Conservation (phyloP, 2,329 filamentous ascomycete species). For the Cladosporium velox region DNA sequence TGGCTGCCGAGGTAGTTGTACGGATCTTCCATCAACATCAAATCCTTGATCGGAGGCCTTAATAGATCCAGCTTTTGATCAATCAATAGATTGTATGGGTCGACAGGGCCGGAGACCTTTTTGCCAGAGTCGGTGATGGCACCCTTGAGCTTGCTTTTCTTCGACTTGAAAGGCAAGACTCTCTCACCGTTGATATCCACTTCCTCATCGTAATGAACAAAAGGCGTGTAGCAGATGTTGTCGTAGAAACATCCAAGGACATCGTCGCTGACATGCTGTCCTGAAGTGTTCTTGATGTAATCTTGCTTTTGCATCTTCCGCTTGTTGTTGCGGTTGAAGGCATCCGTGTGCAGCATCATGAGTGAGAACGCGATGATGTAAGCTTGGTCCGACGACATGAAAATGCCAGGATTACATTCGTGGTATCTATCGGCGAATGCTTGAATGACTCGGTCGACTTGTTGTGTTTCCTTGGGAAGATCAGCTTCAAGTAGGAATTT, state of each 20-base stretch:
- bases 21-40: conserved; percentile 87
- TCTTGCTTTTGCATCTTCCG: conserved; percentile 97
- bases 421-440: conserved; percentile 96
- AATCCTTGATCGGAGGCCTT: conserved; percentile 84
- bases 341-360: conserved; percentile 92
- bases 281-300: conserved; percentile 91
- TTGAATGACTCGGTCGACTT: conserved; percentile 92
- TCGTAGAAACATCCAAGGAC: conserved; percentile 96
- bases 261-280: conserved; percentile 89
- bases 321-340: conserved; percentile 99
- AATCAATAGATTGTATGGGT: conserved; percentile 92
- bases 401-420: conserved; percentile 97
- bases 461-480: conserved; percentile 93
- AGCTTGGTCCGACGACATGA: conserved; percentile 86
- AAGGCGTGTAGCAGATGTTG: conserved; percentile 97
- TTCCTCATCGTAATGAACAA: conserved; percentile 96
- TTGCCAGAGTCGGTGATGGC: conserved; percentile 64
- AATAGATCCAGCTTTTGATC: conserved; percentile 83
- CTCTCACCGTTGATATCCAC: conserved; percentile 76
- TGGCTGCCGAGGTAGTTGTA: conserved; percentile 84
- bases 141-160: conserved; percentile 69
- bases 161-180: conserved; percentile 68
- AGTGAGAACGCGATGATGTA: conserved; percentile 98
- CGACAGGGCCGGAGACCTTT: conserved; percentile 70
- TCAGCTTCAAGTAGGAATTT: conserved; percentile 97